Evolutionary conservation across 2,329 filamentous ascomycete genomes (phyloP).

Genomic region (Sclerotiophoma versabilis): DNA sequence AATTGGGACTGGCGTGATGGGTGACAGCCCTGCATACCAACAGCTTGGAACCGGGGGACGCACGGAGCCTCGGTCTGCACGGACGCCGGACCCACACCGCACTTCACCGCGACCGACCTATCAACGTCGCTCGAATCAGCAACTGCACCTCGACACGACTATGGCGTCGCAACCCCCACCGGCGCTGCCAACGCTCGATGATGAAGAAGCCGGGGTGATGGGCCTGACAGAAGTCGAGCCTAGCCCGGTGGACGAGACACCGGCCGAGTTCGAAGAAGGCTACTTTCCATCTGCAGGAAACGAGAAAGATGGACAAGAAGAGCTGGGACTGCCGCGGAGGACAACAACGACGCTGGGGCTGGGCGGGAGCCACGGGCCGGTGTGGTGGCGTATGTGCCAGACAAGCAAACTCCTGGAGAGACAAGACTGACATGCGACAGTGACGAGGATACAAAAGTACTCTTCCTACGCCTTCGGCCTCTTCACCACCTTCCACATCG

Average conservation of each 20-base stretch:
- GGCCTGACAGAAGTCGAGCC: conserved; percentile 83
- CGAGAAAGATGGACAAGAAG: conserved; percentile 13
- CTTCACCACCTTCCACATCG: conserved; percentile 53
- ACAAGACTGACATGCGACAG: conserved; percentile 50
- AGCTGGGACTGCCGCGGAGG: conserved; percentile 4
- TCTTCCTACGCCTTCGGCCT: conserved; percentile 71
- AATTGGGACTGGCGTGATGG: too few relatives aligned
- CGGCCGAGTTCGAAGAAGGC: conserved; percentile 57
- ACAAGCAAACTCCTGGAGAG: neutral
- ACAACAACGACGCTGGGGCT: conserved; percentile 50
- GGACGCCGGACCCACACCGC: conserved; percentile 9
- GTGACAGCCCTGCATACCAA: neutral
- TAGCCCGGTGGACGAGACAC: conserved; percentile 72
- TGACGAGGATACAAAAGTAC: conserved; percentile 82
- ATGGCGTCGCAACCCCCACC: conserved; percentile 10
- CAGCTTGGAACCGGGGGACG: neutral
- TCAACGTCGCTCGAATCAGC: conserved; percentile 44
- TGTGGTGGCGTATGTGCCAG: conserved; percentile 73
- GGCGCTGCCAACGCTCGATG: conserved; percentile 10
- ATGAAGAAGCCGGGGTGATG: conserved; percentile 59
- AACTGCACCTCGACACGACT: conserved; percentile 17
- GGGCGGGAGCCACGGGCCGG: conserved; percentile 70
- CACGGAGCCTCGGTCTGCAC: conserved; percentile 3
- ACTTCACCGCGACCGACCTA: conserved; percentile 26
- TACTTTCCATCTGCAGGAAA: conserved; percentile 49